Conservation (phyloP, 352 stramenopile species). For the Phytophthora syringae region DNA sequence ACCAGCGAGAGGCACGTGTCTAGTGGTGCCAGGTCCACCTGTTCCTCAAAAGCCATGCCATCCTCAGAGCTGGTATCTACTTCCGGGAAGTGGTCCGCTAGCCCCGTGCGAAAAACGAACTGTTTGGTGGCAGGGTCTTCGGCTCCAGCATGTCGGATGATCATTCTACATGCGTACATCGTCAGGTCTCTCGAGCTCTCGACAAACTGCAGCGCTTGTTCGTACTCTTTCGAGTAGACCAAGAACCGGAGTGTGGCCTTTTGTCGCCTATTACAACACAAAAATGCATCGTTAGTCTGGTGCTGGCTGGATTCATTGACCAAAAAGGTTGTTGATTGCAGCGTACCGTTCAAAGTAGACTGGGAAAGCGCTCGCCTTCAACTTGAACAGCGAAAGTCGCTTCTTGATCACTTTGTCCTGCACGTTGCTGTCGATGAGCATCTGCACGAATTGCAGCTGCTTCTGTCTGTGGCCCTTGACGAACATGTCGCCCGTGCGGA, state of each 20-base stretch:
- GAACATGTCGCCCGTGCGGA: conserved; percentile 64
- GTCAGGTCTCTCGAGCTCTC: conserved; percentile 30
- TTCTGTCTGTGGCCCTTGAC: conserved; percentile 41
- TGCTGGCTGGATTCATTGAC: background rate
- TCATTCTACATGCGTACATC: conserved; percentile 62
- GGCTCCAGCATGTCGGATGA: conserved; percentile 52
- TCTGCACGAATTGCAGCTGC: conserved; percentile 57
- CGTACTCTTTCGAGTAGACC: conserved; percentile 64
- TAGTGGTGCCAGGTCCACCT: conserved; percentile 51
- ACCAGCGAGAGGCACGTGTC: conserved; percentile 56
- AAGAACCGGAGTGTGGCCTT: conserved; percentile 63
- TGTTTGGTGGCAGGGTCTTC: conserved; percentile 52
- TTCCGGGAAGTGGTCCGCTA: conserved; percentile 48
- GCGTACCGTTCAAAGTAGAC: conserved; percentile 56
- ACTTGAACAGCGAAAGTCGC: conserved; percentile 60
- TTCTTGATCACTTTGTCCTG: conserved; percentile 81
- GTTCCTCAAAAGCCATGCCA: conserved; percentile 34
- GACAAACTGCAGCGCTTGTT: conserved; percentile 59
- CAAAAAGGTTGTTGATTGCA: background rate
- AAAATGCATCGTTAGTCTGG: conserved; percentile 1
- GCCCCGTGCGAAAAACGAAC: conserved; percentile 57
- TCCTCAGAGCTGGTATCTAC: conserved; percentile 47
- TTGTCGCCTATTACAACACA: conserved; percentile 36
- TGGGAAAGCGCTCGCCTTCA: conserved; percentile 63
- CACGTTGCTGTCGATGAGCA: conserved; percentile 51